These are phyloP conservation scores for Ustilago bromivora DNA, from an alignment of 1,284 basidiomycete species.

Conservation along the genomic window DNA sequence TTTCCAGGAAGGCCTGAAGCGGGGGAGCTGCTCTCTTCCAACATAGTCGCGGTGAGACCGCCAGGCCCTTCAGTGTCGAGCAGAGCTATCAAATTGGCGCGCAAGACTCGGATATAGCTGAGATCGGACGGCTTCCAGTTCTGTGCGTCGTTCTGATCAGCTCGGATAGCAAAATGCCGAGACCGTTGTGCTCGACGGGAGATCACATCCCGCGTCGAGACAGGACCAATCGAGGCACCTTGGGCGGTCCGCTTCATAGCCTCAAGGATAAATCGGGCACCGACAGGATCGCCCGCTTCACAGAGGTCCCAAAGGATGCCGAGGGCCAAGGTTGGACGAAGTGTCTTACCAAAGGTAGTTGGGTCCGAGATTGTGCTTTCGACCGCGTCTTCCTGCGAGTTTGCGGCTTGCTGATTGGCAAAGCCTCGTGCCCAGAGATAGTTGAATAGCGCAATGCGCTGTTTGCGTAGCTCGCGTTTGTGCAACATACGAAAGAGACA, in stretches of 20 bases:
- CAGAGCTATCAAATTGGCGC: conserved; percentile 18
- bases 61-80: conserved; percentile 2
- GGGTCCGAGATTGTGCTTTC: neutral
- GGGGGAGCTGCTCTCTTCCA: neutral
- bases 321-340: conserved; percentile 15
- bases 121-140: conserved; percentile 27
- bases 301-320: conserved; percentile 17
- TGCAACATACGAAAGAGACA: conserved; percentile 10
- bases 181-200: conserved; percentile 16
- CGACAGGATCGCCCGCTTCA: conserved; percentile 27
- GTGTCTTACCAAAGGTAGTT: conserved; percentile 15
- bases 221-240: neutral
- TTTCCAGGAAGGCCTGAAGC: neutral
- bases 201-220: neutral
- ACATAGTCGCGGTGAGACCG: conserved; percentile 24
- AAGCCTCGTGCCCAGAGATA: conserved; percentile 35
- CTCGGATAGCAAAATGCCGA: neutral
- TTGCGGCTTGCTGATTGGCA: conserved; percentile 7
- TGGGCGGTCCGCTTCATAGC: conserved; percentile 31
- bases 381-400: neutral
- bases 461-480: neutral
- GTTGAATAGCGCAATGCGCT: conserved; percentile 35
- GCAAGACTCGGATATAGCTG: conserved; percentile 31
- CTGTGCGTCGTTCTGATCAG: neutral
- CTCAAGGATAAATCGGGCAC: conserved; percentile 26